These are phyloP conservation scores for Trapa bicornis DNA, from an alignment of 345 rosid genomes.

Conservation along the genomic window DNA sequence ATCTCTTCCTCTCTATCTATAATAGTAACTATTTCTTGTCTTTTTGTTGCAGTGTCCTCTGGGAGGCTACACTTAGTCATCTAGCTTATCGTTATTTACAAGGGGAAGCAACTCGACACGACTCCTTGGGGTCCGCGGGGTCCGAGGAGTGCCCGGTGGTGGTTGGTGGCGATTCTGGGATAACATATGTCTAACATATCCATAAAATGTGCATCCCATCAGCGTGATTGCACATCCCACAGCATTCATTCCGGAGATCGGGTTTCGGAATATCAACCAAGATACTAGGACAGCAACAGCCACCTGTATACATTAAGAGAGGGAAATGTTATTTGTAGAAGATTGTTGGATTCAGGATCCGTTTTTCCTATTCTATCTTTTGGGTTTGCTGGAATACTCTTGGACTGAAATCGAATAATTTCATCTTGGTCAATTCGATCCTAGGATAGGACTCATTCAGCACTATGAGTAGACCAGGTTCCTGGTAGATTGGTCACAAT, in stretches of 20 bases:
- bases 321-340: not conserved
- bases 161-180: conserved; percentile 46
- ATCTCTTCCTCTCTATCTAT: too few species aligned
- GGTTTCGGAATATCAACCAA: conserved; percentile 87
- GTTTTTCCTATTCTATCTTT: not conserved
- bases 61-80: too few species aligned
- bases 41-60: too few species aligned
- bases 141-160: conserved; percentile 60
- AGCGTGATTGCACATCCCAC: conserved; percentile 92
- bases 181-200: conserved; percentile 79
- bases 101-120: too few species aligned
- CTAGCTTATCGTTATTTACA: too few species aligned
- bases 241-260: conserved; percentile 76
- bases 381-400: not conserved
- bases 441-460: not conserved
- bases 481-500: not conserved
- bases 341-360: not conserved
- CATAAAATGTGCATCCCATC: conserved; percentile 87
- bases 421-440: not conserved
- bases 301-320: conserved; percentile 35
- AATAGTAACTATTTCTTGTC: too few species aligned
- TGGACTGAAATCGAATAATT: not conserved
- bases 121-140: conserved; percentile 26
- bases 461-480: not conserved
- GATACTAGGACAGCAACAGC: conserved; percentile 92